Conservation (phyloP, 352 stramenopile genomes). For the Discostella stelligera region DNA sequence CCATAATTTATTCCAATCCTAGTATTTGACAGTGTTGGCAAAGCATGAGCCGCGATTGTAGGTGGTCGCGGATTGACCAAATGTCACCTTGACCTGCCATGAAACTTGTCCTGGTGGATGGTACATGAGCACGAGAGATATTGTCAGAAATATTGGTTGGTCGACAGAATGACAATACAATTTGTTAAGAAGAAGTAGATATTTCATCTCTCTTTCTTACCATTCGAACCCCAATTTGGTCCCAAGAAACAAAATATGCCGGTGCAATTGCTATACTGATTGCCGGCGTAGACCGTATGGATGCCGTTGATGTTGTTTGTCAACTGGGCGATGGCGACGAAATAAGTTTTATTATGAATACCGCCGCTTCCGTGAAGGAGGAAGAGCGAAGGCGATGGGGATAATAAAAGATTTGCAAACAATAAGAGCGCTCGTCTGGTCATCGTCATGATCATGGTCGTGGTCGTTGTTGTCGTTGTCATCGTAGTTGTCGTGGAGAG, state of each 20-base stretch:
- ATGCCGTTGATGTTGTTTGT: slow-evolving; percentile 21
- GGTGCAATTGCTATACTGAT: slow-evolving; percentile 19
- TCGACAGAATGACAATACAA: neutral
- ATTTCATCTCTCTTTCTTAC: neutral
- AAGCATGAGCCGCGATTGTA: slow-evolving; percentile 17
- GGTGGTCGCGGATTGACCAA: neutral
- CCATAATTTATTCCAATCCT: slow-evolving; percentile 29
- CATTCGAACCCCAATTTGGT: slow-evolving; percentile 20
- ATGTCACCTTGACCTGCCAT: slow-evolving; percentile 11
- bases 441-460: too few species aligned
- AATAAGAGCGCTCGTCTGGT: too few species aligned
- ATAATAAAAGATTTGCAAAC: too few species aligned
- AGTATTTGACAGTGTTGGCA: slow-evolving; percentile 23
- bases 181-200: neutral
- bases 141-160: neutral
- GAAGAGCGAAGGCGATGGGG: too few species aligned
- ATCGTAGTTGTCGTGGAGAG: too few species aligned
- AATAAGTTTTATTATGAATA: too few species aligned
- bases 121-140: slow-evolving; percentile 1
- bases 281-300: slow-evolving; percentile 9
- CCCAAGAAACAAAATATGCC: slow-evolving; percentile 1
- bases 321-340: too few species aligned
- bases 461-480: too few species aligned
- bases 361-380: too few species aligned
- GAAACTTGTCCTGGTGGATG: slow-evolving; percentile 6